These are phyloP conservation scores for Eutypella sp. DNA, from an alignment of 2,329 filamentous ascomycete species.

Conservation along the genomic window DNA sequence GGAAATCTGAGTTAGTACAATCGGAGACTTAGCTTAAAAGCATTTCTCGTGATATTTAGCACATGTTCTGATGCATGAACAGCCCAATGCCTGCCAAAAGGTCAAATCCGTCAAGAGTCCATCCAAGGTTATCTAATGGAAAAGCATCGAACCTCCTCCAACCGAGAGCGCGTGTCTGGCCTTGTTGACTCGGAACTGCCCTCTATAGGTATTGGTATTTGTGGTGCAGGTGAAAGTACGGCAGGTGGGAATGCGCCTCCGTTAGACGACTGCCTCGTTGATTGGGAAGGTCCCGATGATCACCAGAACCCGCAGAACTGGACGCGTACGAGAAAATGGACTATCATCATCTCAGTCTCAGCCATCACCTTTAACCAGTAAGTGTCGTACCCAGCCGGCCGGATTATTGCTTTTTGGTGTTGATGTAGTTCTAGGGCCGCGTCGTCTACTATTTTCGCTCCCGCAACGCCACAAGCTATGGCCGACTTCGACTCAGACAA, in stretches of 20 bases:
- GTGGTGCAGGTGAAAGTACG: too few relatives aligned
- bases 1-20: background rate
- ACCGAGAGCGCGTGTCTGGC: background rate
- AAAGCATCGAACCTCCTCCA: background rate
- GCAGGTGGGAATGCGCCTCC: background rate
- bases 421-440: background rate
- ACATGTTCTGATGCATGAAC: background rate
- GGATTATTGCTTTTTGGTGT: background rate
- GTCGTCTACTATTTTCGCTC: slow-evolving; percentile 47
- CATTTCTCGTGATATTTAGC: background rate
- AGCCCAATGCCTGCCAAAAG: background rate
- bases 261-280: slow-evolving; percentile 13
- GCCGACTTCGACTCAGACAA: slow-evolving; percentile 42
- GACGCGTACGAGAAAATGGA: slow-evolving; percentile 43
- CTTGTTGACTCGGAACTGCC: background rate
- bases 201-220: background rate
- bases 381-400: background rate
- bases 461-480: slow-evolving; percentile 47
- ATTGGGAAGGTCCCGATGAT: slow-evolving; percentile 57
- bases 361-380: slow-evolving; percentile 28
- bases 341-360: slow-evolving; percentile 30
- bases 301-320: slow-evolving; percentile 65
- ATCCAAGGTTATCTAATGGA: background rate
- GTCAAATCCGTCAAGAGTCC: background rate
- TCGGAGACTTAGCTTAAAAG: background rate